These are phyloP conservation scores for Paraconiothyrium sp. DNA, from an alignment of 2,329 filamentous ascomycete genomes.

Conservation along the genomic window DNA sequence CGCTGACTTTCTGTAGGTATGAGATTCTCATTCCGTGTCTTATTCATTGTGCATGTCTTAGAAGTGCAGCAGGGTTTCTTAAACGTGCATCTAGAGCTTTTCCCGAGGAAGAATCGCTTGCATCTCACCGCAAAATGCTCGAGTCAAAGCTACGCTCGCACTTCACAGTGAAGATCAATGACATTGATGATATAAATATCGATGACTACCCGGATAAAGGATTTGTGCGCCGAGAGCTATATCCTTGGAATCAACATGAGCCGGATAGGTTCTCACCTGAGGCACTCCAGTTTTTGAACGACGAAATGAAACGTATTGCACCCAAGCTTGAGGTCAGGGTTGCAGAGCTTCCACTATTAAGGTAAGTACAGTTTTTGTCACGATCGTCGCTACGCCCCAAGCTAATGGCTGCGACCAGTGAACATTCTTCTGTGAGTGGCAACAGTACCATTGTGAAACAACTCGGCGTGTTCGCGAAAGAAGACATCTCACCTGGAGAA, in stretches of 20 bases:
- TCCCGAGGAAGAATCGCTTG: slow-evolving; percentile 65
- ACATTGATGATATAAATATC: slow-evolving; percentile 56
- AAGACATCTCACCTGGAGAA: slow-evolving; percentile 80
- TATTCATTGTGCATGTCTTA: slow-evolving; percentile 69
- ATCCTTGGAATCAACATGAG: slow-evolving; percentile 71
- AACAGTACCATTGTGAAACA: slow-evolving; percentile 72
- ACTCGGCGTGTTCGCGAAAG: slow-evolving; percentile 87
- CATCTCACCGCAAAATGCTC: slow-evolving; percentile 64
- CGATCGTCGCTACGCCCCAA: background rate
- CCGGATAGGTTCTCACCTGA: slow-evolving; percentile 65
- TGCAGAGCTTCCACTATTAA: slow-evolving; percentile 76
- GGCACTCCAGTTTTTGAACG: slow-evolving; percentile 74
- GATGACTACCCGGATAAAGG: slow-evolving; percentile 74
- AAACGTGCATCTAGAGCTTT: slow-evolving; percentile 67
- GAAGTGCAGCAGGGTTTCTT: slow-evolving; percentile 73
- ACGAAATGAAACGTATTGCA: slow-evolving; percentile 72
- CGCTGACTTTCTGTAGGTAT: slow-evolving; percentile 35
- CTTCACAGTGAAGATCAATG: slow-evolving; percentile 34
- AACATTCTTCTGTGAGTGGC: slow-evolving; percentile 56
- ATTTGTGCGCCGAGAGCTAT: slow-evolving; percentile 71
- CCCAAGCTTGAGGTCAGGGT: slow-evolving; percentile 84
- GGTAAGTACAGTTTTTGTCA: slow-evolving; percentile 3
- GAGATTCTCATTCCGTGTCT: slow-evolving; percentile 62
- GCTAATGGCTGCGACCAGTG: slow-evolving; percentile 7
- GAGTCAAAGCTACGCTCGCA: slow-evolving; percentile 30